Evolutionary conservation across 176 grass and related monocot species (phyloP).

Genomic region (Chrysopogon serrulatus): DNA sequence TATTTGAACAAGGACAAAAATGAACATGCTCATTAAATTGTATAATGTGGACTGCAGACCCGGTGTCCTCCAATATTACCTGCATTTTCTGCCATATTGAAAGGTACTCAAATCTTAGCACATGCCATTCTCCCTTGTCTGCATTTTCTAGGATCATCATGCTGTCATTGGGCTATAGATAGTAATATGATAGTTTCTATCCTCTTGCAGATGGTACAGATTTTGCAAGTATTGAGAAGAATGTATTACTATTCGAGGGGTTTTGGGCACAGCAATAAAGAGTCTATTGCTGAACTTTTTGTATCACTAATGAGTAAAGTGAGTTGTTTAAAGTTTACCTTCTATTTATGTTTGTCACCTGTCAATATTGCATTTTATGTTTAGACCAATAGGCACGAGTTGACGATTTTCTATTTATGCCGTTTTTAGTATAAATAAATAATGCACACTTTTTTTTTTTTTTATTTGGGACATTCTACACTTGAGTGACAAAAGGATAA

Average conservation of each 20-base stretch:
- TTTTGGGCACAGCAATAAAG: conserved; percentile 76
- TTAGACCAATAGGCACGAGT: background rate
- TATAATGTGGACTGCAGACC: conserved; percentile 61
- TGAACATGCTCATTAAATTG: conserved; percentile 6
- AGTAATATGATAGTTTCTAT: conserved; percentile 1
- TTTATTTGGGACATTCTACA: background rate
- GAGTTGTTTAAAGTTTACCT: conserved; percentile 26
- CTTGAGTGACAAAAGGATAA: background rate
- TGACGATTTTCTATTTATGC: conserved; percentile 3
- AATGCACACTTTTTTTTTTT: background rate
- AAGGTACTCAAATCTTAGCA: conserved; percentile 47
- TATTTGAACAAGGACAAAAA: conserved; percentile 9
- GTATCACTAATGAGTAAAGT: conserved; percentile 79
- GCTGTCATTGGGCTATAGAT: background rate
- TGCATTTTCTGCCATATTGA: conserved; percentile 76
- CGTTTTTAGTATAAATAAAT: background rate
- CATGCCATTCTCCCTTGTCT: background rate
- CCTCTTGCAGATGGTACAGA: conserved; percentile 57
- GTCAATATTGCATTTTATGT: background rate
- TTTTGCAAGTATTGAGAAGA: conserved; percentile 50
- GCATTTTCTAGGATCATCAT: conserved; percentile 3
- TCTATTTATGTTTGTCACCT: conserved; percentile 20
- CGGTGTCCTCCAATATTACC: conserved; percentile 82
- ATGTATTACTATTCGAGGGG: conserved; percentile 40
- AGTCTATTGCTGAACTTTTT: conserved; percentile 88